Evolutionary conservation across 805 yeast species (phyloP), one percentile per base, ranked within the genome.

Genomic region (Yamadazyma insecticola): DNA sequence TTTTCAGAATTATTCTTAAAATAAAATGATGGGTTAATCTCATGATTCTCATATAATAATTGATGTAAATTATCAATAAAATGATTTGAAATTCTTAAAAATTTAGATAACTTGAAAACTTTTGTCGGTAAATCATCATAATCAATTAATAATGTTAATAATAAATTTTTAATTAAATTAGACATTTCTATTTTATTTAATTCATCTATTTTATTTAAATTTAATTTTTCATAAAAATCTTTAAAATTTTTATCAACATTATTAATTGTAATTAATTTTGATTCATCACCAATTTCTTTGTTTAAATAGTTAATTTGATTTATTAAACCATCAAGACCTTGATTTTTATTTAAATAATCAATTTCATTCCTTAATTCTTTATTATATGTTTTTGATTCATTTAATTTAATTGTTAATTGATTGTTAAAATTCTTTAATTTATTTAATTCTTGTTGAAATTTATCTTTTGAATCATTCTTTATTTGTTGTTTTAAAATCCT

Each of bases 11-110:
- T 25, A 28, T 47, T 42, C 16, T 47, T 42, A 17, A 57, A 41
- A 32, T 57, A 60, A 22, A 35, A 41, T 29, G 58, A 57, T 4
- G 67, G 65, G 21, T 44, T 46, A 5, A 26, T 22, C 11, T 33
- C 29, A 13, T 35, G 37, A 24, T 44, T 38, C 11, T 40, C 39
- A 29, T 61, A 63, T 6, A 63, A 26, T 11, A 16, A 18, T 4
- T 33, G 44, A 36, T 65, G 70, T 12, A 62, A 28, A 5, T 43
- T 28, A 42, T 63, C 67, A 29, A 64, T 38, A 32, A 65, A 65
- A 12, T 35, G 27, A 17, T 42, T 33, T 3, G 58, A 37, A 13
- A 51, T 17, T 16, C 47, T 39, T 22, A 62, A 32, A 36, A 48
- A 57, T 13, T 43, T 43, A 4, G 61, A 61, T 24, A 53, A 46